Evolutionary conservation across 2,329 filamentous ascomycete genomes (phyloP).

Genomic region (Alternaria brassicicola): DNA sequence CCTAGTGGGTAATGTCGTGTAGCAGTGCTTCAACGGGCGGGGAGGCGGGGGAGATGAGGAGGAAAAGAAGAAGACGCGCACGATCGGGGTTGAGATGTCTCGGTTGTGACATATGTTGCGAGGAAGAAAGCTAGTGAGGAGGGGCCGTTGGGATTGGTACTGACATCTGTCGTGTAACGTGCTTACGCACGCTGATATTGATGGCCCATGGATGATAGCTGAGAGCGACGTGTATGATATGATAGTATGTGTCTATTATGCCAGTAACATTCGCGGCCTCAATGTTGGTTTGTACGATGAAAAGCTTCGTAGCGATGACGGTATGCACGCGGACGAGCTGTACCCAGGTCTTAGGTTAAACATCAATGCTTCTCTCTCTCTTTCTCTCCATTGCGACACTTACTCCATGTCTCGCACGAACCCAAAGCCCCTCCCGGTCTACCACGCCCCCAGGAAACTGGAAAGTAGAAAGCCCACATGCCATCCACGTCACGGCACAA

Average conservation of each 20-base stretch:
- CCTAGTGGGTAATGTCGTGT: neutral
- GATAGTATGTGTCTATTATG: neutral
- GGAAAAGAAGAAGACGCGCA: no score
- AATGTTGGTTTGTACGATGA: neutral
- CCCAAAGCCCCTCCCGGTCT: neutral
- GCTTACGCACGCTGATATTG: conserved; percentile 8
- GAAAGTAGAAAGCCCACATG: neutral
- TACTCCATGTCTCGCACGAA: neutral
- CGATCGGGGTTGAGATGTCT: neutral
- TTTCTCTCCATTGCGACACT: fast-evolving
- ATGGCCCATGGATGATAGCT: neutral
- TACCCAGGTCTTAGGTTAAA: no score
- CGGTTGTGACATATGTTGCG: neutral
- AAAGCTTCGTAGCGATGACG: neutral
- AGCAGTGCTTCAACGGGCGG: neutral
- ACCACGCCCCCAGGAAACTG: neutral
- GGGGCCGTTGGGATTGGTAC: neutral
- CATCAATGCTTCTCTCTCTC: neutral
- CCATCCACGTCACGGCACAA: conserved; percentile 18
- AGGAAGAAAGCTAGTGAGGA: neutral
- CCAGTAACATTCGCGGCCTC: neutral
- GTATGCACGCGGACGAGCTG: neutral
- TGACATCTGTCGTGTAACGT: conserved; percentile 18
- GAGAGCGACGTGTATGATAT: no score
- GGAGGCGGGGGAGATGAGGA: no score